Evolutionary conservation across 2,329 filamentous ascomycete genomes (phyloP), one percentile per base, ranked within the genome.

Genomic region (Pseudodiploospora longispora): DNA sequence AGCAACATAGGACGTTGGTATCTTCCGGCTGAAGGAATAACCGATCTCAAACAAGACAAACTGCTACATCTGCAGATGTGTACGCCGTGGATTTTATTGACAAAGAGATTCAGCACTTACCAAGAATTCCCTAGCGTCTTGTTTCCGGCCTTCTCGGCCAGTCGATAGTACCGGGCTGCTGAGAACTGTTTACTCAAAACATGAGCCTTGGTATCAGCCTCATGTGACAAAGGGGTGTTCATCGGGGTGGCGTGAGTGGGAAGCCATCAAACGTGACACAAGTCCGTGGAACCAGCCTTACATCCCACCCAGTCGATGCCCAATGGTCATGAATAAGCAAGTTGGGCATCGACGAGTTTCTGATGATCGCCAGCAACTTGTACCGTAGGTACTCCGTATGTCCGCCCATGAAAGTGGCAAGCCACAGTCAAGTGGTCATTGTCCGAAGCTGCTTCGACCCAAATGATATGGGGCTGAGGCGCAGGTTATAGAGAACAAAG

Each of bases 111-210:
- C 19, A 19, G 19, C 19, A 78, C 86, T 66, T 82, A 96, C 91
- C 93, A 98, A 56, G 87, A 85, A 70, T 97, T 96, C 50, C 93
- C 93, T 52, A 97, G 72, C 44, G 82, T 89, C 72, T 95, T 96
- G 66, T 83, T 85, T 41, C 91, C 91, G 60, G 83, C 86, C 59
- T 87, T 75, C 68, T 97, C 93, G 33, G 93, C 90, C 58, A 91
- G 76, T 58, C 91, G 87, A 65, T 95, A 88, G 69, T 96, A 96
- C 66, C 85, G 87, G 54, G 93, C 90, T 57, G 93, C 76, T 56
- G 75, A 78, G 69, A 80, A 87, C 86, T 90, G 52, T 50, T 55
- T 65, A 42, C 46, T n/a, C 45, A 28, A 10, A 36, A 45, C 19
- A 46, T 38, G 32, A 31, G 45, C 36, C 50, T 56, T 49, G 43